phyloP scores from a whole-genome alignment of 2,329 filamentous ascomycete species.

The Phialemoniopsis sp. region DNA sequence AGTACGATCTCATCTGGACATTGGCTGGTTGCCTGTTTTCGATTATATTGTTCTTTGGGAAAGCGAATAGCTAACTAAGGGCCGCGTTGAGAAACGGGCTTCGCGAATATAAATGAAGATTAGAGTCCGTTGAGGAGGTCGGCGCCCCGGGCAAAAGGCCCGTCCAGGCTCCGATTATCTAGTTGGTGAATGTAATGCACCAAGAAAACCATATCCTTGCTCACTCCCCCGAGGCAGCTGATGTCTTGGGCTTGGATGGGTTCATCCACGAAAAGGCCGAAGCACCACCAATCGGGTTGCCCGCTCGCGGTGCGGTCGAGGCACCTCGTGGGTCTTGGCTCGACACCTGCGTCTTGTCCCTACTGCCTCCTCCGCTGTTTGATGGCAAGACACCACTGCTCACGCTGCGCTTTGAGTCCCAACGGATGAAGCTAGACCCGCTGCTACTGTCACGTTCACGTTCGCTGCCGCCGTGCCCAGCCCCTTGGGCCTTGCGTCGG shows the following conservation, averaged over 20 bases:
- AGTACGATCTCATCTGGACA: no score
- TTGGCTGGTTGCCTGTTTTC: no score
- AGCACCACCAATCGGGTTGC: constrained; percentile 86
- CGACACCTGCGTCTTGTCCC: constrained; percentile 22
- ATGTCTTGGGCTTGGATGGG: constrained; percentile 38
- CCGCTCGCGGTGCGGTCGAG: constrained; percentile 46
- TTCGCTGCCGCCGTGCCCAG: constrained; percentile 7
- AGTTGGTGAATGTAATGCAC: no score
- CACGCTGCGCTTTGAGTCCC: constrained; percentile 47
- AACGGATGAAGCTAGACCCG: constrained; percentile 28
- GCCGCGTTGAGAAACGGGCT: no score
- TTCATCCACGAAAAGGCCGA: constrained; percentile 95
- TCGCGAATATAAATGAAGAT: no score
- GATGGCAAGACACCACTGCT: constrained; percentile 24
- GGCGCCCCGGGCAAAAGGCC: neutral
- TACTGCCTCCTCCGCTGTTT: constrained; percentile 17
- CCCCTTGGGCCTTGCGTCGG: constrained; percentile 49
- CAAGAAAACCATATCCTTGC: neutral
- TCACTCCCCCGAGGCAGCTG: constrained; percentile 28
- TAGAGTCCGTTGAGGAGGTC: neutral
- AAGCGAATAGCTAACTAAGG: no score
- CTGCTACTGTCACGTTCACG: constrained; percentile 11
- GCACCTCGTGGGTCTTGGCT: constrained; percentile 27
- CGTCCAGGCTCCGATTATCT: no score
- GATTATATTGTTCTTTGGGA: no score